A percentile compares a stretch with the other conserved stretches of the same genome.
phyloP scores from a whole-genome alignment of 495 filamentous ascomycete genomes.

The Sordaria brevicollis region DNA sequence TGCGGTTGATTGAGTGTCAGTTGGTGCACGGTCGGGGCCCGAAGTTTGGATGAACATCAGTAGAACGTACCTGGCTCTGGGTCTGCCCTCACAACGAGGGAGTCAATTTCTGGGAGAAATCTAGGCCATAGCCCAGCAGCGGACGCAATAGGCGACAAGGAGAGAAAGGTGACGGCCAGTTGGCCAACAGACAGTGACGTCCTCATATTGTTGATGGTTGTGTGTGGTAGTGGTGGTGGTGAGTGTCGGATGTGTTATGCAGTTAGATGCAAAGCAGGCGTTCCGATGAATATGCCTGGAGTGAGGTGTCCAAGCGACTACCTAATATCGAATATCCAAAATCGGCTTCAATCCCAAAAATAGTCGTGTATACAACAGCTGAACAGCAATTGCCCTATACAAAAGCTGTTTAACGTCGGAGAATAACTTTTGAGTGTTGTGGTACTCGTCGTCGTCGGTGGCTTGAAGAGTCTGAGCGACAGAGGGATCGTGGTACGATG shows the following conservation, averaged over 20 bases:
- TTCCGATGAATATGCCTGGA: neutral
- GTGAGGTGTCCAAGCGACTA: neutral
- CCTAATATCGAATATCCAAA: neutral
- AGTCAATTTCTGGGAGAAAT: constrained; percentile 28
- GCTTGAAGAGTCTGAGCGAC: constrained; percentile 2
- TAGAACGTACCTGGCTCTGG: constrained; percentile 13
- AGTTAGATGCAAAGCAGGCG: neutral
- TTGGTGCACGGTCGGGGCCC: constrained; percentile 4
- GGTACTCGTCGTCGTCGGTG: constrained; percentile 7
- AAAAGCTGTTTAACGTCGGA: constrained; percentile 17
- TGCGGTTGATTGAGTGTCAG: constrained; percentile 11
- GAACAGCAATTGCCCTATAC: neutral
- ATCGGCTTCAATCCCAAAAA: neutral
- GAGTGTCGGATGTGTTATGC: neutral
- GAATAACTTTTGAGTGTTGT: constrained; percentile 3
- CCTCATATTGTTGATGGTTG: constrained; percentile 14
- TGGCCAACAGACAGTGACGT: constrained; percentile 14
- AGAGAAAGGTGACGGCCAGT: constrained; percentile 25
- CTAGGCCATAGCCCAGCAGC: constrained; percentile 24
- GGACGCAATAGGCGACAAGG: constrained; percentile 20
- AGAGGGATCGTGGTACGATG: constrained; percentile 12
- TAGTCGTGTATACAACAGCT: neutral
- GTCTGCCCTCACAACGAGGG: constrained; percentile 28
- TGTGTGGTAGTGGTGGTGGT: neutral
- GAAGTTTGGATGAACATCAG: neutral